Conservation (phyloP, 805 yeast genomes). For the Vanderwaltozyma verrucispora region DNA sequence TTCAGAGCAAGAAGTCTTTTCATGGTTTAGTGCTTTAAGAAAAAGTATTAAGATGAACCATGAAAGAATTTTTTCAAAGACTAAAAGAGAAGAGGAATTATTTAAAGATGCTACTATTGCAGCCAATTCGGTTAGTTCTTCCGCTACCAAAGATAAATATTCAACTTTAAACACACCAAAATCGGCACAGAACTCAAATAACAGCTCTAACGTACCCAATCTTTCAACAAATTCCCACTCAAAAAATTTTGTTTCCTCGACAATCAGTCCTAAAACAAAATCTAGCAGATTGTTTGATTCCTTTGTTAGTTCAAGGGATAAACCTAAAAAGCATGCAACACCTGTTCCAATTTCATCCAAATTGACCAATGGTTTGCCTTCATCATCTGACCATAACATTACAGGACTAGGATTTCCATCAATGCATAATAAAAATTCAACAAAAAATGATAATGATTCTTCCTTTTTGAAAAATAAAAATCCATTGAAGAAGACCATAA, state of each 20-base stretch:
- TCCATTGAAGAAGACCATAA: constrained; percentile 11
- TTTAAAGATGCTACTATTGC: neutral
- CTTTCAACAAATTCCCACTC: neutral
- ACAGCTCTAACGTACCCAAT: neutral
- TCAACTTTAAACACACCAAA: neutral
- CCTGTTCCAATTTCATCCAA: constrained; percentile 25
- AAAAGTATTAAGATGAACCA: constrained; percentile 38
- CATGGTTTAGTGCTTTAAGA: constrained; percentile 50
- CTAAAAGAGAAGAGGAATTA: constrained; percentile 6
- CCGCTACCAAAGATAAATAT: constrained; percentile 1
- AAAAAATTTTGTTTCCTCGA: neutral
- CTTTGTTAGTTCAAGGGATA: constrained; percentile 20
- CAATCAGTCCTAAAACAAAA: neutral
- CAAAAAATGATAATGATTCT: neutral
- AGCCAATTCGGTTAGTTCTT: constrained; percentile 12
- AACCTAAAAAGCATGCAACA: constrained; percentile 6
- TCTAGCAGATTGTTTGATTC: constrained; percentile 27
- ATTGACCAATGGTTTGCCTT: constrained; percentile 29
- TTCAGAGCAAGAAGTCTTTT: constrained; percentile 37
- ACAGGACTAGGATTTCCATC: constrained; percentile 9
- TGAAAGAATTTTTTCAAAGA: constrained; percentile 24
- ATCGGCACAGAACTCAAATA: neutral
- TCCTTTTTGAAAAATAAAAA: neutral
- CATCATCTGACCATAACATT: constrained; percentile 5
- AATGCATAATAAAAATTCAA: neutral